phyloP scores from a whole-genome alignment of 169 alveolate genomes.

The Eimeria zaria region DNA sequence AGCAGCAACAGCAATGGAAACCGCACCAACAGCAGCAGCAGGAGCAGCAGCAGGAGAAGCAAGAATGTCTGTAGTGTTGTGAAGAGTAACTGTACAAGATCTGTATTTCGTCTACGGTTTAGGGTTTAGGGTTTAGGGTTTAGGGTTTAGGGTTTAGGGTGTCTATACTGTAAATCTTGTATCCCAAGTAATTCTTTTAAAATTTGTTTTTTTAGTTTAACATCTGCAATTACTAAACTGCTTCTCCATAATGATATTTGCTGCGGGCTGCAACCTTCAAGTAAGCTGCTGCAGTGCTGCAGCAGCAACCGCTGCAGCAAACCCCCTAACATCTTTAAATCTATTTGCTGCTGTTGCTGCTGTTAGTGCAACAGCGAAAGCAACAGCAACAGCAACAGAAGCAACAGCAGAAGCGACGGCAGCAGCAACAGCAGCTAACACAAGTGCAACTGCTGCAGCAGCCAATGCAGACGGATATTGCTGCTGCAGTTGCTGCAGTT shows the following conservation, averaged over 20 bases:
- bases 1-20: not conserved
- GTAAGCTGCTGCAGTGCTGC: slow-evolving; percentile 62
- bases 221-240: not conserved
- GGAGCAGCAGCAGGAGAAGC: not conserved
- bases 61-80: not conserved
- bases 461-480: not conserved
- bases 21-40: not conserved
- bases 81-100: not conserved
- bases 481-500: not conserved
- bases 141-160: slow-evolving; percentile 37
- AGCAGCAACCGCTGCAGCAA: slow-evolving; percentile 56
- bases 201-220: not conserved
- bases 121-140: slow-evolving; percentile 45
- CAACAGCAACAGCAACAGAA: not conserved
- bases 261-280: slow-evolving; percentile 13
- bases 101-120: not conserved
- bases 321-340: not conserved
- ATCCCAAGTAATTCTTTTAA: not conserved
- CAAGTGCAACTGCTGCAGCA: slow-evolving; percentile 8
- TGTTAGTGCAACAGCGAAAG: not conserved
- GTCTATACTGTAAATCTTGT: not conserved
- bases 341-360: not conserved
- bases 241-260: slow-evolving; percentile 1
- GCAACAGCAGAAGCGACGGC: not conserved
- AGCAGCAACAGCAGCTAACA: slow-evolving; percentile 5